Base-by-base conservation (phyloP, 169 alveolate genomes). In the Eimeria acervulina region DNA sequence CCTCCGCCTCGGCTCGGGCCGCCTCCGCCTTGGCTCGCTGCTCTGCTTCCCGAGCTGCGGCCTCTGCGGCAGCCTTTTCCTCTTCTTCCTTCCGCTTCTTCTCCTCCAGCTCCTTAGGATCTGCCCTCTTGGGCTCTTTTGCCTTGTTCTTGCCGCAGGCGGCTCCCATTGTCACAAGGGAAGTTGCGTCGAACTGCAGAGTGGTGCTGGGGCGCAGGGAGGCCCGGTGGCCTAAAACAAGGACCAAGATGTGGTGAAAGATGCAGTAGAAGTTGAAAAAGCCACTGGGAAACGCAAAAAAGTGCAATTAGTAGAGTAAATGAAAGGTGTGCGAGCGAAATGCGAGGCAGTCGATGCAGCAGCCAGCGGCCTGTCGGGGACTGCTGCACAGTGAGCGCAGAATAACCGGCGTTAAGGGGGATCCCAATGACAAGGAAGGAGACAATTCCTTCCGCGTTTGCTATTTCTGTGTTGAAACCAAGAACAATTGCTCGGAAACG, bases 111-210 rank as follows among this genome's bases (percentile, higher is more conserved):
- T 97, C 98, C 74, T 97, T 92, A 55, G 97, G 97, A 51, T 97
- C 97, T 74, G 95, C 96, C 81, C 98, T 95, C 95, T 96, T 96
- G 78, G 98, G 98, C 92, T 94, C 95, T 93, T 95, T 97, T n/a
- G 97, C 97, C 95, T 88, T 95, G 94, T 92, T 96, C 70, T 95
- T 96, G 90, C 87, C 88, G 95, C 98, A 97, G 88, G 95, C 97
- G 74, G 63, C 90, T 40, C 96, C 96, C 96, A 93, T 93, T 51
- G 52, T 90, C 38, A 36, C 23, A 61, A 36, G 68, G 78, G 40
- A 33, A 59, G 93, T 42, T 59, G 80, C 61, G 70, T 47, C 31
- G 61, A 28, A 47, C 8, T 40, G 66, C 66, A 17, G 15, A 51
- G n/a, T 15, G 51, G 23, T 23, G 61, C 85, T 74, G 15, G 61